A percentile compares a stretch with the other conserved stretches of the same genome.
These are phyloP conservation scores for Boletus edulis DNA, from an alignment of 768 basidiomycete species.

Conservation along the genomic window DNA sequence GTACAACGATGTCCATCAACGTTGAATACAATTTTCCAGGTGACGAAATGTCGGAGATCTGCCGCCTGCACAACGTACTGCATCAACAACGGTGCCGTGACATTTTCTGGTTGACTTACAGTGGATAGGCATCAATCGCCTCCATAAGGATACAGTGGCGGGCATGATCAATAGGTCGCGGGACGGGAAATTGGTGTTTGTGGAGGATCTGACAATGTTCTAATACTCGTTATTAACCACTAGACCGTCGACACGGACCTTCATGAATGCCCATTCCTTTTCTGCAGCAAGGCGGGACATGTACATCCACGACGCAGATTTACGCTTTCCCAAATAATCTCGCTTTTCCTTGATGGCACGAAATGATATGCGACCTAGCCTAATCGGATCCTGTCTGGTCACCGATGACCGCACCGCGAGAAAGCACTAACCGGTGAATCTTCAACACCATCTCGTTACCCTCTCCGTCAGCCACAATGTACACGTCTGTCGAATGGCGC, in stretches of 20 bases:
- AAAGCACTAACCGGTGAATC: conserved; percentile 69
- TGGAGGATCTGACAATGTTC: conserved; percentile 68
- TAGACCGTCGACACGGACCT: conserved; percentile 45
- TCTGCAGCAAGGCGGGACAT: conserved; percentile 95
- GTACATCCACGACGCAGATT: conserved; percentile 99
- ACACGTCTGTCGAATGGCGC: conserved; percentile 54
- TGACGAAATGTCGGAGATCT: conserved; percentile 77
- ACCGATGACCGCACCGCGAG: background rate
- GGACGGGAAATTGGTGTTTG: conserved; percentile 91
- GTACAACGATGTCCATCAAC: conserved; percentile 95
- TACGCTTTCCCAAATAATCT: conserved; percentile 94
- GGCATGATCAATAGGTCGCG: conserved; percentile 89
- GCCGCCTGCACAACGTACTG: conserved; percentile 55
- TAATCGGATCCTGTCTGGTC: conserved; percentile 32
- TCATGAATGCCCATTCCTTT: conserved; percentile 99
- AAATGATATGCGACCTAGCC: conserved; percentile 96
- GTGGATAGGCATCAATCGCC: conserved; percentile 89
- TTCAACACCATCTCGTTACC: conserved; percentile 90
- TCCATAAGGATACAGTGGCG: conserved; percentile 97
- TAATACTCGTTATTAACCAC: background rate
- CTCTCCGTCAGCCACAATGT: conserved; percentile 82
- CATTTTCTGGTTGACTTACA: conserved; percentile 50
- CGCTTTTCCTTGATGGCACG: conserved; percentile 94
- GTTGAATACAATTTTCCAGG: conserved; percentile 89
- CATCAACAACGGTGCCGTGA: background rate